phyloP scores from a whole-genome alignment of 371 early-diverging fungal genomes.

The Rhizopus arrhizus region DNA sequence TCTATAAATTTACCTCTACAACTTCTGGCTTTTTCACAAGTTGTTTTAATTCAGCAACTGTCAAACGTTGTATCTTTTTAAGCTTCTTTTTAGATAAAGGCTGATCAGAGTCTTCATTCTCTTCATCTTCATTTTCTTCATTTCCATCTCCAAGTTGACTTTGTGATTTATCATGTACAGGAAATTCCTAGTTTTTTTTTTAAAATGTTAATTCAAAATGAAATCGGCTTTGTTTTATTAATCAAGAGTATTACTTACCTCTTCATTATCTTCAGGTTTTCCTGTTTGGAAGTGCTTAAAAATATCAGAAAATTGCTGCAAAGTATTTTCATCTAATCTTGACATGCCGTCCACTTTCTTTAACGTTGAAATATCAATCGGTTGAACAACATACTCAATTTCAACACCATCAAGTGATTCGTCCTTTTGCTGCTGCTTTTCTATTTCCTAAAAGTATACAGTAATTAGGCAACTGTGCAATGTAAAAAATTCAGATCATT shows the following conservation, averaged over 20 bases:
- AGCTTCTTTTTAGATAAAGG: constrained; percentile 47
- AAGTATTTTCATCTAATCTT: constrained; percentile 36
- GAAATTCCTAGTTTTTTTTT: constrained; percentile 28
- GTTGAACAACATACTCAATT: constrained; percentile 52
- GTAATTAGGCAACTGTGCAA: neutral
- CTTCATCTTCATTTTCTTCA: constrained; percentile 29
- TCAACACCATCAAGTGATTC: constrained; percentile 43
- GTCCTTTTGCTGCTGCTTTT: constrained; percentile 21
- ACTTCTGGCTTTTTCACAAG: constrained; percentile 90
- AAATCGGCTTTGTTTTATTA: neutral
- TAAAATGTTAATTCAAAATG: neutral
- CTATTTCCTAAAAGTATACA: constrained; percentile 23
- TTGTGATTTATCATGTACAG: constrained; percentile 49
- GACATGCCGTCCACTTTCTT: constrained; percentile 39
- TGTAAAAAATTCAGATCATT: constrained; percentile 7
- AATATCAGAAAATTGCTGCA: constrained; percentile 46
- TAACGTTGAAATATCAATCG: constrained; percentile 37
- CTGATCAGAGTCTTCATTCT: constrained; percentile 51
- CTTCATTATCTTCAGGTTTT: constrained; percentile 35
- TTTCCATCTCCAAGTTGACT: constrained; percentile 48
- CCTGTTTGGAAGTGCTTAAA: constrained; percentile 48
- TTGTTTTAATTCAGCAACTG: constrained; percentile 93
- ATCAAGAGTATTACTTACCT: constrained; percentile 23
- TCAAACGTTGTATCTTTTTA: constrained; percentile 47
- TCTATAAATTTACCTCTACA: constrained; percentile 76